phyloP scores from a whole-genome alignment of 495 filamentous ascomycete species.

The Cudoniella acicularis region DNA sequence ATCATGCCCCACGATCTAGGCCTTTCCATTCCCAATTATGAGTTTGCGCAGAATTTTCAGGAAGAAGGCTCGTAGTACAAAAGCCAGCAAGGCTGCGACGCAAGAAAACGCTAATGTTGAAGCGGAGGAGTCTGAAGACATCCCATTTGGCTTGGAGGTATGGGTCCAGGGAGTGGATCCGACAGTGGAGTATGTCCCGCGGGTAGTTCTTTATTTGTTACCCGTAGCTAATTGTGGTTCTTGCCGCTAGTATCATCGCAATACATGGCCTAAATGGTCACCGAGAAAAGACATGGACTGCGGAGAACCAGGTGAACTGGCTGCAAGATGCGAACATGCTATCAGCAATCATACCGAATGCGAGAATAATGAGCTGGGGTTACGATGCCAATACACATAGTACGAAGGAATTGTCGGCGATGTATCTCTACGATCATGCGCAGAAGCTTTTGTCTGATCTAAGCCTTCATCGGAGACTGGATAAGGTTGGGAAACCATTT shows the following conservation, averaged over 20 bases:
- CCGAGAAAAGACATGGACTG: constrained; percentile 35
- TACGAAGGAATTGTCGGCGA: constrained; percentile 20
- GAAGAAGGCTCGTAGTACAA: no score
- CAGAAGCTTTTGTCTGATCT: constrained; percentile 20
- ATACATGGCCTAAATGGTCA: constrained; percentile 42
- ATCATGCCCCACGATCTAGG: no score
- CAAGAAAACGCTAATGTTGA: no score
- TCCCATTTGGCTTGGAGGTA: no score
- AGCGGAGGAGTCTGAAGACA: no score
- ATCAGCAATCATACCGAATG: constrained; percentile 38
- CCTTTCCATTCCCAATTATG: no score
- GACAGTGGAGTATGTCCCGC: no score
- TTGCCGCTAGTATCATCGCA: constrained; percentile 34
- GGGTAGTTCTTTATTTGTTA: no score
- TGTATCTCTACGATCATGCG: constrained; percentile 24
- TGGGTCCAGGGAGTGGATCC: no score
- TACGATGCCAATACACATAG: constrained; percentile 36
- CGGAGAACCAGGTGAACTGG: constrained; percentile 39
- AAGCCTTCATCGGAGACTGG: constrained; percentile 10
- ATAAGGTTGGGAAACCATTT: constrained; percentile 12
- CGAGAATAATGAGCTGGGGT: constrained; percentile 47
- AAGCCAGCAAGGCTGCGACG: no score
- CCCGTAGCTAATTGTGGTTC: constrained; percentile 12
- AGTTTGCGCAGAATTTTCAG: no score
- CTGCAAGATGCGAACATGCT: constrained; percentile 41